phyloP scores from a whole-genome alignment of 345 rosid species.

The Erysimum cheiranthoides region DNA sequence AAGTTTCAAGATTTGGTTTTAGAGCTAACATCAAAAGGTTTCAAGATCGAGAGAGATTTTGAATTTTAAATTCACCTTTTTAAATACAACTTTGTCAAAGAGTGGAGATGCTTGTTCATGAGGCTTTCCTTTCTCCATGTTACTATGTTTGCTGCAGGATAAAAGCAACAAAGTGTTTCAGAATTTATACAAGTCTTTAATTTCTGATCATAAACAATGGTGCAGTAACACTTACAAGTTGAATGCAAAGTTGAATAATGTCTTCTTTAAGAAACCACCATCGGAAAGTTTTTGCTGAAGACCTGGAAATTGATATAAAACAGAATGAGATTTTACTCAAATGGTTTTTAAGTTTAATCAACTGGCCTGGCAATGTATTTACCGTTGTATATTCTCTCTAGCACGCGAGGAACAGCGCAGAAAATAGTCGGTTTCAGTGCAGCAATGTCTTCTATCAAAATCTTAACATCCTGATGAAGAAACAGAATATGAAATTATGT shows the following conservation, averaged over 20 bases:
- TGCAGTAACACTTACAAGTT: slow-evolving; percentile 59
- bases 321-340: neutral
- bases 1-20: slow-evolving; percentile 14
- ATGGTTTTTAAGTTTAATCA: neutral
- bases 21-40: neutral
- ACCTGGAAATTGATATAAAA: slow-evolving; percentile 43
- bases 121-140: slow-evolving; percentile 67
- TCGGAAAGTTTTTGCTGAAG: slow-evolving; percentile 79
- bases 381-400: slow-evolving; percentile 88
- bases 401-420: slow-evolving; percentile 98
- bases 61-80: slow-evolving; percentile 57
- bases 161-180: slow-evolving; percentile 16
- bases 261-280: slow-evolving; percentile 67
- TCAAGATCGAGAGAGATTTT: neutral
- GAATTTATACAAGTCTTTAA: neutral
- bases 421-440: slow-evolving; percentile 91
- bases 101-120: slow-evolving; percentile 82
- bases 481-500: neutral
- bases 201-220: neutral
- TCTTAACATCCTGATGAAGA: slow-evolving; percentile 84
- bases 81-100: slow-evolving; percentile 85
- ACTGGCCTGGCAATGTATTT: neutral
- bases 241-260: slow-evolving; percentile 74
- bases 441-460: slow-evolving; percentile 81
- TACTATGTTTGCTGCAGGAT: slow-evolving; percentile 69